phyloP scores from a whole-genome alignment of 2,329 filamentous ascomycete species.

The Myriangium duriaei region DNA sequence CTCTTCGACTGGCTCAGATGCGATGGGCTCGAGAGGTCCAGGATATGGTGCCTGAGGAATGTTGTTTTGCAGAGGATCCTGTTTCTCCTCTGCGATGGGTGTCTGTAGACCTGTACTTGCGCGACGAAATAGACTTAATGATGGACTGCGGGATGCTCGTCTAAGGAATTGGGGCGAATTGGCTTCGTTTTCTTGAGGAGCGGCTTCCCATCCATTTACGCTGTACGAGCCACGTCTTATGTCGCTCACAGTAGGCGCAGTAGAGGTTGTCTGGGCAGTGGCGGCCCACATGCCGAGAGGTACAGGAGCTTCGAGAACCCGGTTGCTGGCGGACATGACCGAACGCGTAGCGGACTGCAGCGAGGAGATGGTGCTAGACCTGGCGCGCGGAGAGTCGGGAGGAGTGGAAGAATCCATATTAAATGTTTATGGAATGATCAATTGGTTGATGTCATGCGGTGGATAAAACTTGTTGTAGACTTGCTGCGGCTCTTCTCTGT shows the following conservation, averaged over 20 bases:
- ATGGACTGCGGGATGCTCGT: conserved; percentile 1
- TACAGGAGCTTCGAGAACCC: conserved; percentile 15
- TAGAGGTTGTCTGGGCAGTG: conserved; percentile 27
- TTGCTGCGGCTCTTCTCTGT: too few species aligned
- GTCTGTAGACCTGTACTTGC: conserved; percentile 10
- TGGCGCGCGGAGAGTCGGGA: conserved; percentile 3
- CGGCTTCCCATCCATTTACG: conserved; percentile 11
- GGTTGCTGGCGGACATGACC: conserved; percentile 6
- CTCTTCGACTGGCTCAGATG: conserved; percentile 2
- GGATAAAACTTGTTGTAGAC: too few species aligned
- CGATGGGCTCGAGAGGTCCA: conserved; percentile 1
- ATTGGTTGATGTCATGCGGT: too few species aligned
- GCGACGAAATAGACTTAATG: conserved; percentile 9
- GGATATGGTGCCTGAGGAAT: conserved; percentile 10
- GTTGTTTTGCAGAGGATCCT: not conserved
- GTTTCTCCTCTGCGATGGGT: conserved; percentile 10
- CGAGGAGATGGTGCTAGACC: conserved; percentile 5
- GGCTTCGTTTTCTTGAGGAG: conserved; percentile 10
- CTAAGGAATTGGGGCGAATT: too few species aligned
- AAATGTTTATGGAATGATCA: not conserved
- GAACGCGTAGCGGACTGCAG: conserved; percentile 5
- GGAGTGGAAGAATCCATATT: conserved; percentile 6
- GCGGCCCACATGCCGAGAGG: conserved; percentile 35
- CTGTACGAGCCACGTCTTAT: conserved; percentile 24
- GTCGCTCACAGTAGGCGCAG: conserved; percentile 31